Conservation (phyloP, 371 early-diverging fungal species). For the Saksenaea vasiformis region DNA sequence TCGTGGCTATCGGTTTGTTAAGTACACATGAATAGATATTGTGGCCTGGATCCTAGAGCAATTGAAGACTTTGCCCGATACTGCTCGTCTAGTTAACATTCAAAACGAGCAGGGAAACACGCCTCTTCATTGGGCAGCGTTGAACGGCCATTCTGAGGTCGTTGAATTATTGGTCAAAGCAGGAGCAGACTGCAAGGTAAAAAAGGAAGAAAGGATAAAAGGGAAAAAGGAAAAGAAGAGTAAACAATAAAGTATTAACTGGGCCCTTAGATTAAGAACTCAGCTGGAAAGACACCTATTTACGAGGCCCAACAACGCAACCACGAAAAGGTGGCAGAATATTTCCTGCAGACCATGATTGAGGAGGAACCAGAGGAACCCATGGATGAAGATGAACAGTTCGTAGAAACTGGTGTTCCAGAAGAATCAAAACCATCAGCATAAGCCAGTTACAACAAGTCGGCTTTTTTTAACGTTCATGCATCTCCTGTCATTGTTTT, state of each 20-base stretch:
- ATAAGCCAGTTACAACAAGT: not conserved
- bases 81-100: conserved; percentile 47
- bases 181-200: conserved; percentile 70
- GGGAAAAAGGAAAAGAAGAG: not conserved
- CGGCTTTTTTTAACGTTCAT: not conserved
- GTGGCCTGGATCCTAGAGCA: conserved; percentile 53
- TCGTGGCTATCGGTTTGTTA: not conserved
- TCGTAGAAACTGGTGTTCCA: conserved; percentile 42
- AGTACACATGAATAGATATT: conserved; percentile 39
- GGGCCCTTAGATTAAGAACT: conserved; percentile 62
- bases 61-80: conserved; percentile 25
- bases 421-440: not conserved
- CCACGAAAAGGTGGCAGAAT: conserved; percentile 68
- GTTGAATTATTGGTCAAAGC: conserved; percentile 60
- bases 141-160: conserved; percentile 76
- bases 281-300: conserved; percentile 59
- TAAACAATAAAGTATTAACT: not conserved
- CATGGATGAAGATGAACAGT: conserved; percentile 51
- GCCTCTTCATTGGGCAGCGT: conserved; percentile 87
- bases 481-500: conserved; percentile 5
- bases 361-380: conserved; percentile 57
- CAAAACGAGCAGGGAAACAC: conserved; percentile 78
- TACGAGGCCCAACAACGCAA: conserved; percentile 67
- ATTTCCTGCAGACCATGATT: conserved; percentile 59
- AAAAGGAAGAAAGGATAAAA: conserved; percentile 1